Conservation (phyloP, 2,329 filamentous ascomycete genomes). For the Fusarium sp. region DNA sequence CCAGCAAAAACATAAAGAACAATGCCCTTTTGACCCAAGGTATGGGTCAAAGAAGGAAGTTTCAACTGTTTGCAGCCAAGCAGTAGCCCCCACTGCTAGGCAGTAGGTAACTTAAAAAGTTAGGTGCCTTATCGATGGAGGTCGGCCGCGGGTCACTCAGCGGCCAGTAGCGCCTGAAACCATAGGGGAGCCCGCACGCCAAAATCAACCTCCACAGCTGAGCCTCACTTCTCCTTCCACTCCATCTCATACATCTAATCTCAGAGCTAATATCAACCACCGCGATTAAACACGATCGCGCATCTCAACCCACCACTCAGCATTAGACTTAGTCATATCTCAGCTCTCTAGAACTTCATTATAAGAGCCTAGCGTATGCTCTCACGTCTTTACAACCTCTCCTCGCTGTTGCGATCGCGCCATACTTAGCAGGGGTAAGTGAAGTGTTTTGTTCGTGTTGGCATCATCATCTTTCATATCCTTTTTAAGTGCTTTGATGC, state of each 20-base stretch:
- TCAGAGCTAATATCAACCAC: slow-evolving; percentile 23
- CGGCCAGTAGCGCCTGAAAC: slow-evolving; percentile 34
- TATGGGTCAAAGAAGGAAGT: background rate
- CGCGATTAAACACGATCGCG: slow-evolving; percentile 10
- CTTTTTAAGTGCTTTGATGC: slow-evolving; percentile 7
- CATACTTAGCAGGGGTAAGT: slow-evolving; percentile 34
- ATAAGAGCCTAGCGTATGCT: background rate
- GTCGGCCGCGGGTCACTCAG: slow-evolving; percentile 13
- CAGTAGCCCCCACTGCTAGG: background rate
- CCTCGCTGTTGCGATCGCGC: slow-evolving; percentile 26
- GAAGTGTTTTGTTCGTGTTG: slow-evolving; percentile 10
- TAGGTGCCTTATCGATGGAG: background rate
- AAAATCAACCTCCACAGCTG: slow-evolving; percentile 33
- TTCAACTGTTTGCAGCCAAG: background rate
- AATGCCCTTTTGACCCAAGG: background rate
- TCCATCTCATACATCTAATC: slow-evolving; percentile 32
- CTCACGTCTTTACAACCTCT: background rate
- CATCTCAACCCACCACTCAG: slow-evolving; percentile 9
- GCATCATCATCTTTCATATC: background rate
- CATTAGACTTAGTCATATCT: background rate
- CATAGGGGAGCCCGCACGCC: slow-evolving; percentile 21
- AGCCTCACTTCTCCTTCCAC: slow-evolving; percentile 28
- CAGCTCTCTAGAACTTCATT: background rate
- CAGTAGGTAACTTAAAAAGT: background rate
- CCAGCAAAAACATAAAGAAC: background rate